phyloP scores from a whole-genome alignment of 2,329 filamentous ascomycete species.

The Cladophialophora bantiana region DNA sequence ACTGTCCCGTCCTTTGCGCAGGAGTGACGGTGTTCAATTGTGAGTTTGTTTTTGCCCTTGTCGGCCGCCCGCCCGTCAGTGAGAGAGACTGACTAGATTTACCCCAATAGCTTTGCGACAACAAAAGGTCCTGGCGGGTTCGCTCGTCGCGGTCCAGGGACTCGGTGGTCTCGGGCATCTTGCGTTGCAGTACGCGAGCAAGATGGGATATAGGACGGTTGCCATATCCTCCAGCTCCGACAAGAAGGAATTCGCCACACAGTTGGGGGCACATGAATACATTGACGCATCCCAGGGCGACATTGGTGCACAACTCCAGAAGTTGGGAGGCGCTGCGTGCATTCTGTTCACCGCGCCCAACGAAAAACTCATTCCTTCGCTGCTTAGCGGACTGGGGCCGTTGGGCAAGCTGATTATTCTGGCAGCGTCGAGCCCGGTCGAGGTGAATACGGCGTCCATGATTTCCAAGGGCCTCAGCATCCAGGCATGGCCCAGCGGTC shows the following conservation, averaged over 20 bases:
- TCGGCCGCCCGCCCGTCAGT: background rate
- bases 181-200: constrained; percentile 60
- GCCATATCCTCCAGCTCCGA: constrained; percentile 57
- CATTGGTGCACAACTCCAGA: constrained; percentile 45
- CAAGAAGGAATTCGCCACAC: constrained; percentile 62
- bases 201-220: constrained; percentile 61
- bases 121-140: constrained; percentile 55
- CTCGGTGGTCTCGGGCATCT: constrained; percentile 62
- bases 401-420: constrained; percentile 49
- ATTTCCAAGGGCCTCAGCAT: constrained; percentile 57
- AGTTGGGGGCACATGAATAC: constrained; percentile 65
- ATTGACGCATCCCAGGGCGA: constrained; percentile 50
- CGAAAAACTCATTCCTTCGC: constrained; percentile 44
- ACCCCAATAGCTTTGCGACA: constrained; percentile 51
- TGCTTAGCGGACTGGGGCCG: constrained; percentile 47
- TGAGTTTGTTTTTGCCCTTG: constrained; percentile 14
- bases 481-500: constrained; percentile 61
- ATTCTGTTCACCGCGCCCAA: constrained; percentile 51
- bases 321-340: constrained; percentile 44
- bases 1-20: constrained; percentile 57
- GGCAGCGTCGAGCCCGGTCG: constrained; percentile 42
- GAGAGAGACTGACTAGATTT: background rate
- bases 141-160: constrained; percentile 60
- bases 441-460: constrained; percentile 46
- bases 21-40: constrained; percentile 62